Evolutionary conservation across 306 rosid species (phyloP), one percentile per base, ranked within the genome.

Genomic region (Fragaria iinumae): DNA sequence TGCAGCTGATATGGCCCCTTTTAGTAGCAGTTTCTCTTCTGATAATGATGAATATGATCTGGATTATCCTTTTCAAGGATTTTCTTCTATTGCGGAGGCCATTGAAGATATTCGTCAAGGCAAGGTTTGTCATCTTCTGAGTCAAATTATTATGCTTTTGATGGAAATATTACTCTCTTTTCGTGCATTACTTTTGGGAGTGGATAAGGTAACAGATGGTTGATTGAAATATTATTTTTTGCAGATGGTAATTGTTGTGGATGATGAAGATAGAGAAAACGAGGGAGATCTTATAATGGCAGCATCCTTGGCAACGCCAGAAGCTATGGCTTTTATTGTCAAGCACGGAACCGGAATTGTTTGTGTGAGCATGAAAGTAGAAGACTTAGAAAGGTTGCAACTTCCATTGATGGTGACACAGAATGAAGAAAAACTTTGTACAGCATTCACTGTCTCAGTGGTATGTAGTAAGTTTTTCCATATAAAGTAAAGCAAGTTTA

Each of bases 281-380:
- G 98, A 90, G 82, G 98, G 98, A 80, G 96, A 93, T 74, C 80
- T 93, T 85, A 93, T 93, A 79, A 93, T 93, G 98, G 96, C 96
- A 16, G 94, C 98, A 56, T 76, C 88, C 60, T 65, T 90, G 84
- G 98, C 86, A 44, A 93, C 98, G n/a, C 91, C 96, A 12, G 91
- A 89, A 76, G 94, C 96, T 78, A 93, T 93, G 96, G 98, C 98
- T 71, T 93, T 90, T 77, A 86, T 93, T 78, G 97, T 93, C 16
- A 90, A 93, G 87, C 86, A 93, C 79, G 94, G 97, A 76, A 93
- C 94, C 56, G 96, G 96, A 32, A 93, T 93, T 76, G 84, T 90
- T 64, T 93, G 97, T 59, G 94, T 93, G 41, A 87, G 94, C 83
- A 93, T 93, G 96, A 89, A 81, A 76, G 96, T 79, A 62, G 93